Conservation (phyloP, 805 yeast species). For the Wickerhamomyces ciferrii region DNA sequence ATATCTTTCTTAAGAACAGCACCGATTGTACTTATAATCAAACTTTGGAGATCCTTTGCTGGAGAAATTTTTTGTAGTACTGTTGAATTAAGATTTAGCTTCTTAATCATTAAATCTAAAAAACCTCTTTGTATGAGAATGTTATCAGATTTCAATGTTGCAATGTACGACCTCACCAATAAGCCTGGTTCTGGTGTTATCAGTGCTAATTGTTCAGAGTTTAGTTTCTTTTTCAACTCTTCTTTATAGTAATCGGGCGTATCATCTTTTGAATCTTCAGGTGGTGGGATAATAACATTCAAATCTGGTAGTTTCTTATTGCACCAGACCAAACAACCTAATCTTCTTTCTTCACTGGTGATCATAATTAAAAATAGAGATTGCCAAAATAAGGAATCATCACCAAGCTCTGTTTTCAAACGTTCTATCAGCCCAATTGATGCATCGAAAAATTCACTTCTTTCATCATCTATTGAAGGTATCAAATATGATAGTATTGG, state of each 20-base stretch:
- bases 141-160: constrained; percentile 62
- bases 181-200: constrained; percentile 77
- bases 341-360: constrained; percentile 70
- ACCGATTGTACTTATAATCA: constrained; percentile 58
- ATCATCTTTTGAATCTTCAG: constrained; percentile 11
- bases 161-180: constrained; percentile 65
- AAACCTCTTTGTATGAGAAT: constrained; percentile 83
- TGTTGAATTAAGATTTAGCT: constrained; percentile 59
- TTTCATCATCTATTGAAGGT: constrained; percentile 91
- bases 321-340: constrained; percentile 82
- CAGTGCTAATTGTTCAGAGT: constrained; percentile 53
- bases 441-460: constrained; percentile 72
- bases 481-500: constrained; percentile 71
- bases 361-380: constrained; percentile 70
- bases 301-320: constrained; percentile 60
- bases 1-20: constrained; percentile 81
- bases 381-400: constrained; percentile 85
- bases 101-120: constrained; percentile 69
- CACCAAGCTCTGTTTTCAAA: constrained; percentile 49
- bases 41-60: constrained; percentile 46
- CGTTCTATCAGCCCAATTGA: constrained; percentile 55
- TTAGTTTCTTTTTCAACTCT: constrained; percentile 21
- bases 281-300: constrained; percentile 24
- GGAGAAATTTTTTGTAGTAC: constrained; percentile 44
- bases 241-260: constrained; percentile 20